Conservation (phyloP, 768 basidiomycete genomes). For the Chalciporus sphaerocephalus region DNA sequence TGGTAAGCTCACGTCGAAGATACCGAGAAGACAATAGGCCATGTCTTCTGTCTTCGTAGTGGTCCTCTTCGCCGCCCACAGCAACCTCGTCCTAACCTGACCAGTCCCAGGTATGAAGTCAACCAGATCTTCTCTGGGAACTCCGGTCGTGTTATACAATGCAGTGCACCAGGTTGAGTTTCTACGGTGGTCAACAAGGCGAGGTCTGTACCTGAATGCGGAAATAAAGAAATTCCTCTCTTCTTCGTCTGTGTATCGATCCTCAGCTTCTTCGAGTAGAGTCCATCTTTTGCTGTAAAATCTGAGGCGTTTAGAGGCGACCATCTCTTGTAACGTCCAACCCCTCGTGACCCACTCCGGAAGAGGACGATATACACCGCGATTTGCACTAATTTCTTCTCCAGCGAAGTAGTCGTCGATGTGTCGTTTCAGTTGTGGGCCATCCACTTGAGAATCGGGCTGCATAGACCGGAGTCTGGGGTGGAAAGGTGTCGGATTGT, state of each 20-base stretch:
- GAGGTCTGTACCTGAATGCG: slow-evolving; percentile 19
- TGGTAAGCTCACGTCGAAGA: slow-evolving; percentile 28
- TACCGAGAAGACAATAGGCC: slow-evolving; percentile 29
- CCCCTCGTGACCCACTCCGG: slow-evolving; percentile 22
- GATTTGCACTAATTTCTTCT: neutral
- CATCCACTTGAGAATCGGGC: slow-evolving; percentile 24
- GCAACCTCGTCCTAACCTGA: slow-evolving; percentile 18
- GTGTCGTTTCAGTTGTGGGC: slow-evolving; percentile 6
- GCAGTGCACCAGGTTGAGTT: slow-evolving; percentile 13
- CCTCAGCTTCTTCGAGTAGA: slow-evolving; percentile 21
- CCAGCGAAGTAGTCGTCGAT: slow-evolving; percentile 7
- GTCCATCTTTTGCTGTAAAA: slow-evolving; percentile 27
- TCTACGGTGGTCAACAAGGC: slow-evolving; percentile 17
- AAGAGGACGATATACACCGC: slow-evolving; percentile 5
- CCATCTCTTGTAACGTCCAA: slow-evolving; percentile 28
- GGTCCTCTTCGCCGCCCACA: slow-evolving; percentile 26
- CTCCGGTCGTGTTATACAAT: slow-evolving; percentile 13
- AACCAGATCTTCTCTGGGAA: slow-evolving; percentile 7
- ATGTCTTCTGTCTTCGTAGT: slow-evolving; percentile 29
- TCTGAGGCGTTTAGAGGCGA: slow-evolving; percentile 26
- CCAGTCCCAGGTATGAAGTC: slow-evolving; percentile 13
- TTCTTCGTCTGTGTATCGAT: slow-evolving; percentile 11
- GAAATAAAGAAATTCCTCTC: slow-evolving; percentile 7
- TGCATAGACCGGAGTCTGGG: slow-evolving; percentile 6
- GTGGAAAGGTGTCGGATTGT: neutral